A percentile compares a stretch with the other conserved stretches of the same genome.
Evolutionary conservation across 306 rosid species (phyloP).

Genomic region (Pyrus communis): DNA sequence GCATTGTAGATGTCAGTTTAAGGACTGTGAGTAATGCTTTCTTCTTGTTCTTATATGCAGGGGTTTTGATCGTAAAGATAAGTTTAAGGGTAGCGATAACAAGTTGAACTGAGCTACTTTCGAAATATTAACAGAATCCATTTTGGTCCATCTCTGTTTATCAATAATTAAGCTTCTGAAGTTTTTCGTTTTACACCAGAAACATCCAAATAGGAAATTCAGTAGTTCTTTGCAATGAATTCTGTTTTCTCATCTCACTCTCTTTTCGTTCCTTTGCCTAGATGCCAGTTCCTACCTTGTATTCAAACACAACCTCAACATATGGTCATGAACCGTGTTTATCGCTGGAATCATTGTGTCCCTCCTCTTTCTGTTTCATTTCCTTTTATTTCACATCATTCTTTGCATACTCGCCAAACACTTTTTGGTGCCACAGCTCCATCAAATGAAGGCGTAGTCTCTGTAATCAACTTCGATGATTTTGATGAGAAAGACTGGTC

Average conservation of each 20-base stretch:
- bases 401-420: no score
- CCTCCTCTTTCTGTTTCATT: conserved; percentile 13
- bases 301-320: conserved; percentile 24
- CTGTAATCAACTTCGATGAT: conserved; percentile 50
- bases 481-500: conserved; percentile 74
- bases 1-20: not conserved
- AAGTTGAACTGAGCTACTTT: not conserved
- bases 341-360: not conserved
- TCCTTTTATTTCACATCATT: not conserved
- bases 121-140: not conserved
- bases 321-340: not conserved
- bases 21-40: not conserved
- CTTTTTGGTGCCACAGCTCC: not conserved
- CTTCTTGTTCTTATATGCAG: not conserved
- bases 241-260: conserved; percentile 33
- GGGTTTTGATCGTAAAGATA: not conserved
- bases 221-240: conserved; percentile 46
- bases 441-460: conserved; percentile 41
- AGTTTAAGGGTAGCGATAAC: not conserved
- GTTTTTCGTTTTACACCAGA: not conserved
- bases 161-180: not conserved
- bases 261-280: conserved; percentile 18
- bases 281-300: conserved; percentile 17
- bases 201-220: not conserved
- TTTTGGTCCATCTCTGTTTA: not conserved